A percentile compares a stretch with the other conserved stretches of the same genome.
Conservation (phyloP, 2,329 filamentous ascomycete genomes). For the Penicillium freii region DNA sequence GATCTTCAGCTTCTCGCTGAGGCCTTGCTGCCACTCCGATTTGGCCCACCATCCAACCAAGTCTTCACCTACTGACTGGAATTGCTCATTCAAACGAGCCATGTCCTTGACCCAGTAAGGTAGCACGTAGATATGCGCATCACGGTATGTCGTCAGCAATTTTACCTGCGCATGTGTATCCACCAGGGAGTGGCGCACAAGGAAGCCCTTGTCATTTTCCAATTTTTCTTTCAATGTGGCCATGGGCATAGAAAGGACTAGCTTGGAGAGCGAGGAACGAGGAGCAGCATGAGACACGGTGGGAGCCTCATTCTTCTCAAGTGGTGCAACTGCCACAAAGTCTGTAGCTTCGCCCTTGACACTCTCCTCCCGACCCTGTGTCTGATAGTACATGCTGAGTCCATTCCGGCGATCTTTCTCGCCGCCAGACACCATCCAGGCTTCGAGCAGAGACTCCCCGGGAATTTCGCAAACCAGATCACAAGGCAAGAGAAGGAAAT, state of each 20-base stretch:
- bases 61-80: slow-evolving; percentile 89
- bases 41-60: slow-evolving; percentile 96
- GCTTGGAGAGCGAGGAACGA: slow-evolving; percentile 57
- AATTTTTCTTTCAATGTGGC: slow-evolving; percentile 82
- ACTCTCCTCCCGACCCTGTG: slow-evolving; percentile 66
- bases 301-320: slow-evolving; percentile 53
- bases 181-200: slow-evolving; percentile 73
- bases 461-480: slow-evolving; percentile 89
- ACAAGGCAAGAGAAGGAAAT: slow-evolving; percentile 90
- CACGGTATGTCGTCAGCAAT: slow-evolving; percentile 79
- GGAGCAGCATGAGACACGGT: slow-evolving; percentile 2
- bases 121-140: slow-evolving; percentile 93
- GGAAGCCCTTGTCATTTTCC: slow-evolving; percentile 65
- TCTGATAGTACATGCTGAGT: slow-evolving; percentile 87
- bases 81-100: slow-evolving; percentile 71
- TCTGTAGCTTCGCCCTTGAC: slow-evolving; percentile 92
- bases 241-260: slow-evolving; percentile 84
- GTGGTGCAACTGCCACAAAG: slow-evolving; percentile 75
- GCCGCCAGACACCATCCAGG: slow-evolving; percentile 78
- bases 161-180: slow-evolving; percentile 71
- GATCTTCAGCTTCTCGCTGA: slow-evolving; percentile 74
- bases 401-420: slow-evolving; percentile 69
- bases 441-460: slow-evolving; percentile 76
- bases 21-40: slow-evolving; percentile 80
- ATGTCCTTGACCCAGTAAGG: slow-evolving; percentile 89